Base-by-base conservation (phyloP, 2,329 filamentous ascomycete genomes). In the Penicillium sp. region DNA sequence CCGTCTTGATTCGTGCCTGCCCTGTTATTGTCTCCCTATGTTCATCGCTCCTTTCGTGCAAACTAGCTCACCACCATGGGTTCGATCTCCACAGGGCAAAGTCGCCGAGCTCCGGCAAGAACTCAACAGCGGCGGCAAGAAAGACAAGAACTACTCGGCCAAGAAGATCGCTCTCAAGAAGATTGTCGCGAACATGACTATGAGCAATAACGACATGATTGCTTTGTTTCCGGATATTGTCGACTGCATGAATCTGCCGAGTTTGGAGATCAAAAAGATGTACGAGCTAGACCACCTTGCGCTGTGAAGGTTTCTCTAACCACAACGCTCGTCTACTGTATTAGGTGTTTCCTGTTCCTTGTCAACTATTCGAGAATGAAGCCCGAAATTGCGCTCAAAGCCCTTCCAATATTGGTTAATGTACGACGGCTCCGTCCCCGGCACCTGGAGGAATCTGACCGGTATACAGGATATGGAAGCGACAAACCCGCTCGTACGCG, bases 171-270 rank as follows among this genome's bases (percentile, higher is more conserved):
- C 95, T 11, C 85, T 99, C 66, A 99, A 99, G 86, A 97, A 97
- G 85, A 98, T 99, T 70, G 95, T 99, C 71, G 95, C 95, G 76
- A 99, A 99, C 77, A 99, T 99, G 95, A 99, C 95, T 67, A 99
- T 99, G 95, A 98, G 94, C 86, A 99, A 99, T 82, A 99, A 98
- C 75, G 95, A 99, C 79, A 99, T 99, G 95, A 91, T 98, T 59
- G 93, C 92, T 45, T 84, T 99, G 56, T 99, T 99, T 71, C 93
- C 94, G 19, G 95, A 99, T 75, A 91, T 99, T 63, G 91, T 99
- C 70, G 89, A 85, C 66, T 98, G 94, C 83, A 99, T 99, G 95
- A 88, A 91, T 70, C 91, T 99, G 65, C 90, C 90, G 56, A 96
- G 91, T 72, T 82, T 99, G 76, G 95, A 99, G 80, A 97, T 99